A percentile compares a stretch with the other conserved stretches of the same genome.
phyloP scores from a whole-genome alignment of 1,284 basidiomycete species.

The Caloboletus firmus region DNA sequence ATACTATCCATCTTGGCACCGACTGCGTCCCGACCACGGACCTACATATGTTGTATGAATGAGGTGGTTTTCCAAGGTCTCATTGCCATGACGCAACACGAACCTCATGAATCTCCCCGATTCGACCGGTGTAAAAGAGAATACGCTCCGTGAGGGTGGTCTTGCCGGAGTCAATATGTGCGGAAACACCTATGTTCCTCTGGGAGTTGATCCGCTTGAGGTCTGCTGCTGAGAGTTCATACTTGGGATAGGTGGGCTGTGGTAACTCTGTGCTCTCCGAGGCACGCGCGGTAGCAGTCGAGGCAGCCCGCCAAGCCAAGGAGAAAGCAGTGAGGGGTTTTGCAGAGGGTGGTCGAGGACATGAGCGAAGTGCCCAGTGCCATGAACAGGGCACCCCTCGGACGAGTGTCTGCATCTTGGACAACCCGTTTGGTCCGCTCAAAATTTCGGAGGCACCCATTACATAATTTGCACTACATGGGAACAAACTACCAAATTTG shows the following conservation, averaged over 20 bases:
- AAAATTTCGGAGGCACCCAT: slow-evolving; percentile 13
- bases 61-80: background rate
- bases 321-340: background rate
- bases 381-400: slow-evolving; percentile 29
- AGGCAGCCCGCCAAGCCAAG: slow-evolving; percentile 27
- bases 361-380: slow-evolving; percentile 24
- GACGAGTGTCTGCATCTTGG: slow-evolving; percentile 28
- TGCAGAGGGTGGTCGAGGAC: slow-evolving; percentile 7
- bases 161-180: slow-evolving; percentile 97
- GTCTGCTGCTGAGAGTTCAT: slow-evolving; percentile 59
- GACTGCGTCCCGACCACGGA: slow-evolving; percentile 90
- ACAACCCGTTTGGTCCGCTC: background rate
- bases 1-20: slow-evolving; percentile 99
- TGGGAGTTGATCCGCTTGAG: slow-evolving; percentile 58
- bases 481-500: slow-evolving; percentile 9
- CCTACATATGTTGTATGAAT: slow-evolving; percentile 41
- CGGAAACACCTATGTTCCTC: slow-evolving; percentile 84
- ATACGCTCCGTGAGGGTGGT: slow-evolving; percentile 98
- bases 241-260: slow-evolving; percentile 34
- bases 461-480: background rate
- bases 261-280: slow-evolving; percentile 11
- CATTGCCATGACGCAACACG: slow-evolving; percentile 22
- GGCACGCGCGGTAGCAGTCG: slow-evolving; percentile 25
- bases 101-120: slow-evolving; percentile 97
- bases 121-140: slow-evolving; percentile 95